Evolutionary conservation across 768 basidiomycete genomes (phyloP), one percentile per base, ranked within the genome.

Genomic region (Pleurotus ostreatus): DNA sequence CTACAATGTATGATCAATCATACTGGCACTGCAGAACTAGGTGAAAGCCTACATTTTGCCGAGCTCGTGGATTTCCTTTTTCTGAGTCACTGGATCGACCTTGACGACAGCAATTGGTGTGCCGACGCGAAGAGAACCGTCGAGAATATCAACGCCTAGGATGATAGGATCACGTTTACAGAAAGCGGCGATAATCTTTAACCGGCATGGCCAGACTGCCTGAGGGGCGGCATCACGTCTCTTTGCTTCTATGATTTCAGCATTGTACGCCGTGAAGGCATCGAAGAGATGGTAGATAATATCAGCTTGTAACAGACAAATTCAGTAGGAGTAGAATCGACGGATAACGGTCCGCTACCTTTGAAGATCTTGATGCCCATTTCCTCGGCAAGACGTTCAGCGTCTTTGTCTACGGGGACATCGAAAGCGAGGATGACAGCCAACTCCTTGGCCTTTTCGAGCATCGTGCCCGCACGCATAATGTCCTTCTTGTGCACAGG

Each of bases 211-310:
- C 94, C 94, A 98, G 18, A 98, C 88, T 20, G 97, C 97, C 66
- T 91, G 89, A 8, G 93, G 94, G 0, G 95, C 93, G 2, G 95
- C 93, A 67, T 94, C 95, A 61, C 76, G 82, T 39, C 92, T 82
- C 71, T 94, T 95, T n/a, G 92, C 92, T 70, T 97, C 96, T 57
- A 79, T 78, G 54, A 98, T 94, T 72, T 93, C 91, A 58, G 81
- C 80, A 67, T 96, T 96, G 72, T 98, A 98, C 1, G 86, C 90
- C 43, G 86, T 97, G 77, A 98, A 98, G 13, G 93, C 84, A 66
- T 98, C 95, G 68, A 98, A 98, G 45, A 99, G 74, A 69, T 98
- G 96, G 71, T 99, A 99, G 63, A 99, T 98, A 68, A 98, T 98
- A 70, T 97, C 94, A 59, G 96, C 96, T 98, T 23, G 68, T 23